These are phyloP conservation scores for Paraphaeosphaeria minitans DNA, from an alignment of 2,329 filamentous ascomycete species.

Conservation along the genomic window DNA sequence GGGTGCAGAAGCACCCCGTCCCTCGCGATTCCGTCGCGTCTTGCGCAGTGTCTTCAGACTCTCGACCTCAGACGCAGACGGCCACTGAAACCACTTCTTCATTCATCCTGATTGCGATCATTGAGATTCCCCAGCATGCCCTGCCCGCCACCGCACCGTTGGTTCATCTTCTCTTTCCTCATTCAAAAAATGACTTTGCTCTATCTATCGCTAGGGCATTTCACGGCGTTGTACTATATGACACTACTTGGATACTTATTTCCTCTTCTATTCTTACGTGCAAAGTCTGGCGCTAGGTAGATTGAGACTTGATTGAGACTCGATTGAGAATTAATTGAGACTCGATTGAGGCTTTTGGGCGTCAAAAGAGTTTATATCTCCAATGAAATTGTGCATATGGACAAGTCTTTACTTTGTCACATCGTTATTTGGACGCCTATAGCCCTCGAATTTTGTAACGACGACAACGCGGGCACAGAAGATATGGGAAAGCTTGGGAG, in stretches of 20 bases:
- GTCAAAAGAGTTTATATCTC: not conserved
- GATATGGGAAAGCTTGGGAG: too few relatives aligned
- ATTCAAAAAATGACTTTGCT: not conserved
- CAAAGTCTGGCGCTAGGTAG: constrained; percentile 5
- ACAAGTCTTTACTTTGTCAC: too few relatives aligned
- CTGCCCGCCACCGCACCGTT: not conserved
- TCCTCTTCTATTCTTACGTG: not conserved
- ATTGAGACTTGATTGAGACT: not conserved
- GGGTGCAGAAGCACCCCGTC: too few relatives aligned
- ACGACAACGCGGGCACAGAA: too few relatives aligned
- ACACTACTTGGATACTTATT: not conserved
- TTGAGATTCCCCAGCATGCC: not conserved
- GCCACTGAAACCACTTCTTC: not conserved
- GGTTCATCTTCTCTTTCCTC: not conserved
- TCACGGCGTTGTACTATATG: not conserved
- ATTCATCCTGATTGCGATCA: not conserved
- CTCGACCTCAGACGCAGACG: not conserved
- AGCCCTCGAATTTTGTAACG: too few relatives aligned
- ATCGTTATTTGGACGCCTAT: too few relatives aligned
- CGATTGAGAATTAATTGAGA: too few relatives aligned
- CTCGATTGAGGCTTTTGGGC: not conserved
- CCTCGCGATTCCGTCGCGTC: not conserved
- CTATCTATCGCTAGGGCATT: not conserved
- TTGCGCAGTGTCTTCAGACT: not conserved
- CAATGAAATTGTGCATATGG: not conserved